Conservation (phyloP, 176 grass and related monocot genomes). For the Tillandsia leiboldiana region DNA sequence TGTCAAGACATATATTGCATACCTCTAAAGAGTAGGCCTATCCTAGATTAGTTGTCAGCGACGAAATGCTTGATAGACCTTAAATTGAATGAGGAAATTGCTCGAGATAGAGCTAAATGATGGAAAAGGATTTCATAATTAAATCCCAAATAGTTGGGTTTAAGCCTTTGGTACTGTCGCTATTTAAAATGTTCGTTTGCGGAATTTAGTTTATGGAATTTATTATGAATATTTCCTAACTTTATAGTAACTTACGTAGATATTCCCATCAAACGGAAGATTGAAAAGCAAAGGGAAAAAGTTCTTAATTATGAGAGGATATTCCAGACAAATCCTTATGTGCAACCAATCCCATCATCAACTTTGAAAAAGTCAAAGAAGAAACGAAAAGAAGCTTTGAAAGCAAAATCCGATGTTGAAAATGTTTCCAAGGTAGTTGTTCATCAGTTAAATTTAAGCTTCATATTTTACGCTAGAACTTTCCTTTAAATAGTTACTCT, state of each 20-base stretch:
- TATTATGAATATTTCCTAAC: neutral
- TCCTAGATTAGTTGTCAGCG: neutral
- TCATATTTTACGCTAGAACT: conserved; percentile 4
- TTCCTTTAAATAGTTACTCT: neutral
- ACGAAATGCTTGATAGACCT: neutral
- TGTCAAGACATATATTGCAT: too few relatives aligned
- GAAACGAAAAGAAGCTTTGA: conserved; percentile 21
- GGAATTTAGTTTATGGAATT: neutral
- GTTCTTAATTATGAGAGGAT: conserved; percentile 67
- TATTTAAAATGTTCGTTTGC: neutral
- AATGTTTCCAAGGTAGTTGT: conserved; percentile 35
- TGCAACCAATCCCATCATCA: conserved; percentile 69
- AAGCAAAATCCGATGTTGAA: conserved; percentile 11
- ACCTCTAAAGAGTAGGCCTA: too few relatives aligned
- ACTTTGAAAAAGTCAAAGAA: conserved; percentile 49
- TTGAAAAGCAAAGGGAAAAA: conserved; percentile 70
- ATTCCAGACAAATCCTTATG: conserved; percentile 59
- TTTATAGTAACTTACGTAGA: conserved; percentile 18
- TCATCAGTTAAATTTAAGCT: neutral
- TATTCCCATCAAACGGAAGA: conserved; percentile 63
- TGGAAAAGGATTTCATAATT: neutral
- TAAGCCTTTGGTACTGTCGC: neutral
- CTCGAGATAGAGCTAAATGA: neutral
- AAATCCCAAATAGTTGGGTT: neutral
- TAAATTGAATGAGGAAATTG: neutral